Base-by-base conservation (phyloP, 2,329 filamentous ascomycete genomes). In the Neonectria faginata region DNA sequence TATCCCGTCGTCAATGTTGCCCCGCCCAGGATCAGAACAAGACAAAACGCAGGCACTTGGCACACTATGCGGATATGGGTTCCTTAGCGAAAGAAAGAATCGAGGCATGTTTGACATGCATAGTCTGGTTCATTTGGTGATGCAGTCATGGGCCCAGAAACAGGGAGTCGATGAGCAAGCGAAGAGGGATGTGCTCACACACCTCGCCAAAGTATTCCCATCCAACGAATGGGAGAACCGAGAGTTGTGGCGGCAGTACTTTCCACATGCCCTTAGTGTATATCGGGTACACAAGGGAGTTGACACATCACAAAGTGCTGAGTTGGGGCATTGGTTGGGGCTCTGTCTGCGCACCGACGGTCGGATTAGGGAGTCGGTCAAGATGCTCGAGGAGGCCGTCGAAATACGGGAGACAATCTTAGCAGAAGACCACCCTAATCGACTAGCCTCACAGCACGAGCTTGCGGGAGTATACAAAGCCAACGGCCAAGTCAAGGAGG, bases 1-100 rank as follows among this genome's bases (percentile, higher is more conserved):
- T 0, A 80, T 84, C 29, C 78, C 81, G 16, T 69, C 62, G 59
- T 77, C 77, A 0, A 67, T 84, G 0, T 65, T 80, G 3, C 80
- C 80, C 1, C 3, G 2, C 1, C 39, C 22, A 0, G 48, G 56
- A 9, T 68, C 68, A 1, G 36, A 73, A 14, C 68, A 72, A 44
- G 54, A 72, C 36, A 61, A 73, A 66, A 63, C 68, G 16, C 4
- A 66, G 9, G 76, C 77, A 0, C 72, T 81, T 16, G 76, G 78
- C 3, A 75, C 69, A 9, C 69, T 81, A 0, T 72, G 68, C 16
- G 74, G 65, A 2, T 80, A 79, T 58, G 66, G 73, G 0, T 80
- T 81, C 51, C 55, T 81, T 4, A 70, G 54, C 8, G 53, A 55
- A 31, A 74, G 73, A 10, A 67, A 60, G n/a, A 71, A 70, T 2